phyloP scores from a whole-genome alignment of 331 rosid species.

The Prunus yedoensis region DNA sequence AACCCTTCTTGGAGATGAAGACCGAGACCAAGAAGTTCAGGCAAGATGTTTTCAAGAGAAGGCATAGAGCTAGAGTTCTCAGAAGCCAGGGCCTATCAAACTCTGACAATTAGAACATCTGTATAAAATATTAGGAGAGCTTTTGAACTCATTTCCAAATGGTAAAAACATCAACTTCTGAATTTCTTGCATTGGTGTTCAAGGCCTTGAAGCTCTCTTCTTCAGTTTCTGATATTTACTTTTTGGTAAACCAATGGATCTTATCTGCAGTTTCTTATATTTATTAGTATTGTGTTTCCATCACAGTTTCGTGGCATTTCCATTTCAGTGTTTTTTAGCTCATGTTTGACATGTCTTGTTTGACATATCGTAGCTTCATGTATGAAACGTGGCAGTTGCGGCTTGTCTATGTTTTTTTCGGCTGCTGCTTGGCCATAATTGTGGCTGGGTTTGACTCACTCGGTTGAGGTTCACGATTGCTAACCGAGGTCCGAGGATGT shows the following conservation, averaged over 20 bases:
- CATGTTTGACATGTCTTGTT: too few relatives aligned
- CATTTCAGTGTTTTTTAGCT: too few relatives aligned
- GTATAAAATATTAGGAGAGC: slow-evolving; percentile 1
- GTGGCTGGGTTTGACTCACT: background rate
- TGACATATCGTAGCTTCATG: too few relatives aligned
- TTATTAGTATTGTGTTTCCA: background rate
- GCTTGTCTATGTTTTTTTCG: background rate
- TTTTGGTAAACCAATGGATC: background rate
- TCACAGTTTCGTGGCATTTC: too few relatives aligned
- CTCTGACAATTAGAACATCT: slow-evolving; percentile 27
- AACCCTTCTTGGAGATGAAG: slow-evolving; percentile 73
- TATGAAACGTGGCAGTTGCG: background rate
- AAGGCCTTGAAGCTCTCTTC: background rate
- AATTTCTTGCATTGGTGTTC: background rate
- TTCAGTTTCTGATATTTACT: background rate
- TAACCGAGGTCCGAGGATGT: background rate
- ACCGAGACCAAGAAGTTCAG: slow-evolving; percentile 82
- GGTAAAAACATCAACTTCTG: background rate
- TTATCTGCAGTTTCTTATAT: background rate
- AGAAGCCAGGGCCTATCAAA: slow-evolving; percentile 34
- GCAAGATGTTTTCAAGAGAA: slow-evolving; percentile 90
- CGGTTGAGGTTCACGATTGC: too few relatives aligned
- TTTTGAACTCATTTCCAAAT: background rate
- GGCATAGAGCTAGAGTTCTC: slow-evolving; percentile 68
- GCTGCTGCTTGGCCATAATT: background rate